These are phyloP conservation scores for Neopestalotiopsis clavispora DNA, from an alignment of 2,329 filamentous ascomycete genomes.

Conservation along the genomic window DNA sequence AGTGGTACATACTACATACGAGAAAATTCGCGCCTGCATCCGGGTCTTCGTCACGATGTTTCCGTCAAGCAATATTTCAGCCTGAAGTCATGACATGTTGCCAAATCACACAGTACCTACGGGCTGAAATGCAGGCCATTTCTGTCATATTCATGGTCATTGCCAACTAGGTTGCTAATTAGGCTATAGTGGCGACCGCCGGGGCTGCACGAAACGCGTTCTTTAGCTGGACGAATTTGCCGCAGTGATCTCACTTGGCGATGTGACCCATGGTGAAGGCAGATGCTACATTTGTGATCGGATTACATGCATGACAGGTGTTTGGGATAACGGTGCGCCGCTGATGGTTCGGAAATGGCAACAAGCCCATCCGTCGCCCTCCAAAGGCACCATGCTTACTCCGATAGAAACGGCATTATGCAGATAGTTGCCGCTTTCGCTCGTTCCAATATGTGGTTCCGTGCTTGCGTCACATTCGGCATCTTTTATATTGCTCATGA, in stretches of 20 bases:
- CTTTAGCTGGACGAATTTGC: background rate
- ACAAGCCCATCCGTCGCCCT: background rate
- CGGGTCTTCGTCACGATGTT: background rate
- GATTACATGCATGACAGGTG: background rate
- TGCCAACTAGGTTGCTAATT: background rate
- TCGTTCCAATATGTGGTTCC: background rate
- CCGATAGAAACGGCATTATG: background rate
- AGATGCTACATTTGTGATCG: background rate
- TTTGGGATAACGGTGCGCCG: background rate
- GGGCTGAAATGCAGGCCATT: background rate
- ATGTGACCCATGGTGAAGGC: background rate
- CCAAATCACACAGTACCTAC: background rate
- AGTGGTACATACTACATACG: background rate
- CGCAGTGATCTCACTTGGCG: background rate
- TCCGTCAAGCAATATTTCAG: background rate
- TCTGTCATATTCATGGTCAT: background rate
- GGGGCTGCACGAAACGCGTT: background rate
- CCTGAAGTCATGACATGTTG: constrained; percentile 7
- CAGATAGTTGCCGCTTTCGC: background rate
- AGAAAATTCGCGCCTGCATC: background rate
- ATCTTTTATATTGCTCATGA: background rate
- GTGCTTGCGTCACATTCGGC: background rate
- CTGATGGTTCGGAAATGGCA: background rate
- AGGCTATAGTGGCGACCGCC: background rate
- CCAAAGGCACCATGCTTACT: background rate